Base-by-base conservation (phyloP, 1,139 yeast species). In the Geotrichum reessii region DNA sequence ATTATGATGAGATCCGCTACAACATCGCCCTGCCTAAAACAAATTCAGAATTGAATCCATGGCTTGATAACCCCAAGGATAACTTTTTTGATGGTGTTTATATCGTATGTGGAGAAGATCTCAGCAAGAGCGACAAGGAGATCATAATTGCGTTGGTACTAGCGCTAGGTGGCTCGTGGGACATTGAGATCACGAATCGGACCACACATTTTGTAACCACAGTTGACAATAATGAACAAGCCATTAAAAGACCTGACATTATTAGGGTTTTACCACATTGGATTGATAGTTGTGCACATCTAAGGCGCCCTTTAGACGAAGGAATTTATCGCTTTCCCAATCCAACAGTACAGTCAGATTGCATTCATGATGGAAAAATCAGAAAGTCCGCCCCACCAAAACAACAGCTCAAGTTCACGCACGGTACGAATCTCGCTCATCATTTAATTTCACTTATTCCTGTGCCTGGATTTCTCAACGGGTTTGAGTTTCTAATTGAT, bases 141-240 rank as follows among this genome's bases (percentile, higher is more conserved):
- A 31, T n/a, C 17, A 21, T 25, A 11, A 27, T 50, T 9, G 56
- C 28, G 87, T 83, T 3, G 89, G 86, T 0, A 84, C 87, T 0
- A 71, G 80, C 37, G 86, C 78, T 87, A 64, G 97, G 96, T 0
- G 97, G 97, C 0, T 81, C 80, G 53, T 85, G 77, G 67, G 74
- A 83, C 58, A 86, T 85, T 58, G 77, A 79, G n/a, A 72, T 91
- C 42, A 83, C 89, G 9, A 79, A 80, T 57, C 80, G 80, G 62
- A 87, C 95, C 1, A 89, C 97, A 0, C 97, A 92, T 75, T 77
- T 90, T 54, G 75, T 92, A 17, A 81, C 95, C 0, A 67, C 73
- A 9, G 1, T 75, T 74, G 21, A 71, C 74, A 19, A 72, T 74
- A 19, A 73, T 58, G 3, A 51, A 37, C 22, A 25, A 11, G 56